Evolutionary conservation across 495 filamentous ascomycete species (phyloP), one percentile per base, ranked within the genome.

Genomic region (Penicillium bovifimosum): DNA sequence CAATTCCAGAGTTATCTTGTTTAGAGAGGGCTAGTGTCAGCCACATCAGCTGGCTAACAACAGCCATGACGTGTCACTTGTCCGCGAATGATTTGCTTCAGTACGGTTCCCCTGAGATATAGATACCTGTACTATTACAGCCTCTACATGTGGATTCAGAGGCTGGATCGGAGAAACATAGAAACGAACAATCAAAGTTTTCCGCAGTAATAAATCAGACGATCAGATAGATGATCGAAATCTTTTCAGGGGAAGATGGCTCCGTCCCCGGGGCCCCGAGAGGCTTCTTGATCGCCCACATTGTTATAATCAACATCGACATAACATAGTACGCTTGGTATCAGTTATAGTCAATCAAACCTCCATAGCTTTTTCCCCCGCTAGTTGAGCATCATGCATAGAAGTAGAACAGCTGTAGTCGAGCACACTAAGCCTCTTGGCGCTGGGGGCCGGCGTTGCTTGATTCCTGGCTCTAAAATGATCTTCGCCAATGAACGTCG

Each of bases 51-150:
- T 34, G 14, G 29, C 17, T 33, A n/a, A n/a, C 28, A 29, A 20
- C 24, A 11, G 28, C 6, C 28, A 50, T 50, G 48, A 50, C 48
- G 48, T 35, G 48, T 38, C 47, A 13, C 13, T 5, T 50, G 13
- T 9, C n/a, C n/a, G n/a, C n/a, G n/a, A n/a, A n/a, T n/a, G n/a
- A n/a, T n/a, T n/a, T n/a, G n/a, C n/a, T n/a, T n/a, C n/a, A n/a
- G n/a, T n/a, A n/a, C n/a, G n/a, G n/a, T n/a, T n/a, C 20, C 20
- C 20, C 20, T 24, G 4, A 24, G 20, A 24, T 24, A 24, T 7
- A 41, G 7, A 29, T 38, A 35, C 11, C 2, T 9, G 45, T 47
- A 47, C 28, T 18, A 13, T 14, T 16, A 38, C 20, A 24, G 3
- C 20, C 2, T 27, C 13, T 16, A 9, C 20, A 4, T 24, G 20